These are phyloP conservation scores for Fragaria ananassa DNA, from an alignment of 306 rosid genomes.

Conservation along the genomic window DNA sequence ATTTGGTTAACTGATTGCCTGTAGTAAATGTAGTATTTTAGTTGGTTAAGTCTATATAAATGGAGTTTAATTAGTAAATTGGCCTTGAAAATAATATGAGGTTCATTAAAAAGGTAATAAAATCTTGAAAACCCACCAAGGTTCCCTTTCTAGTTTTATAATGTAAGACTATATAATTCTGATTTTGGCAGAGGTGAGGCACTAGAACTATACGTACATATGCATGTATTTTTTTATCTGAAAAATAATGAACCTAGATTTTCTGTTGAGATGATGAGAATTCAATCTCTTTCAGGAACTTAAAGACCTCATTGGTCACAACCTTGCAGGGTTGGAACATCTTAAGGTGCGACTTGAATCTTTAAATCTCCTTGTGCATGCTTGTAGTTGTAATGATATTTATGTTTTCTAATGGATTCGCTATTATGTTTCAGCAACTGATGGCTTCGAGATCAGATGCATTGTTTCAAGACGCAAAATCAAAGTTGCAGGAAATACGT, in stretches of 20 bases:
- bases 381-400: not conserved
- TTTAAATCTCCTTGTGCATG: not conserved
- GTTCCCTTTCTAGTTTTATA: not conserved
- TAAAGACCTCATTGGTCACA: constrained; percentile 81
- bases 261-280: constrained; percentile 22
- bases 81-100: not conserved
- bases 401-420: not conserved
- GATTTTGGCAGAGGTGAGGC: not conserved
- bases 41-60: not conserved
- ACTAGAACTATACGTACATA: not conserved
- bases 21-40: not conserved
- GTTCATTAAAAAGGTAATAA: no score
- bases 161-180: not conserved
- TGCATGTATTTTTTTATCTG: not conserved
- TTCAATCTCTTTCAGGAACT: constrained; percentile 60
- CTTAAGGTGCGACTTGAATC: constrained; percentile 52
- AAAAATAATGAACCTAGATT: not conserved
- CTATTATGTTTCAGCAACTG: constrained; percentile 64
- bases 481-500: constrained; percentile 71
- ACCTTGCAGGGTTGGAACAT: constrained; percentile 98
- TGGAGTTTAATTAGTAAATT: not conserved
- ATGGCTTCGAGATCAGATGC: constrained; percentile 81
- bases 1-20: not conserved
- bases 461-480: constrained; percentile 66
- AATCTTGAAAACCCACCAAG: not conserved